Conservation (phyloP, 148 eudicot genomes). For the Polygonum aviculare region DNA sequence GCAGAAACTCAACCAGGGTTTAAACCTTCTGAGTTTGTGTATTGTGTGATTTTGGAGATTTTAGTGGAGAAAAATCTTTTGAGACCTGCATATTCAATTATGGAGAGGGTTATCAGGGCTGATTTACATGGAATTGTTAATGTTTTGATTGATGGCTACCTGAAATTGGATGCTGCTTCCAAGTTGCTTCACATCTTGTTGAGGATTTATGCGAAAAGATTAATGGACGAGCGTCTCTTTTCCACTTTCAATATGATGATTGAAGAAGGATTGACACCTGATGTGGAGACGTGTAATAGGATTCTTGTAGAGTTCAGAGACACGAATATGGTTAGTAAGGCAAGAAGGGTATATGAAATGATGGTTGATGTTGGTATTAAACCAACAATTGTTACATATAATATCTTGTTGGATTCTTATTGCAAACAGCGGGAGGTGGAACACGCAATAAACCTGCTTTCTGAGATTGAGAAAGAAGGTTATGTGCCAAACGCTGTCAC, state of each 20-base stretch:
- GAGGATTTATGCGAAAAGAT: slow-evolving; percentile 28
- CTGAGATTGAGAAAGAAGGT: slow-evolving; percentile 38
- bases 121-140: slow-evolving; percentile 28
- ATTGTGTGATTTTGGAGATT: slow-evolving; percentile 39
- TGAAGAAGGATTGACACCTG: slow-evolving; percentile 34
- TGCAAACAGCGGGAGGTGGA: slow-evolving; percentile 40
- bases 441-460: slow-evolving; percentile 30
- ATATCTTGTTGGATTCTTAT: slow-evolving; percentile 44
- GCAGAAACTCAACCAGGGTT: slow-evolving; percentile 37
- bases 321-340: slow-evolving; percentile 23
- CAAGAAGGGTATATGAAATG: slow-evolving; percentile 28
- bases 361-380: slow-evolving; percentile 38
- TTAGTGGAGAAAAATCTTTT: slow-evolving; percentile 26
- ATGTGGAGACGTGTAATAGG: slow-evolving; percentile 50
- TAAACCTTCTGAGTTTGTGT: slow-evolving; percentile 22
- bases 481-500: slow-evolving; percentile 45
- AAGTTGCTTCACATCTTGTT: slow-evolving; percentile 35
- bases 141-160: slow-evolving; percentile 38
- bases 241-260: slow-evolving; percentile 42
- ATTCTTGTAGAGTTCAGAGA: slow-evolving; percentile 45
- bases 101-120: slow-evolving; percentile 31
- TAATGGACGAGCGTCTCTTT: slow-evolving; percentile 29
- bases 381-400: slow-evolving; percentile 41
- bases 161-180: slow-evolving; percentile 23
- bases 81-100: slow-evolving; percentile 32